Conservation (phyloP, 306 rosid genomes). For the Pyrus betulifolia region DNA sequence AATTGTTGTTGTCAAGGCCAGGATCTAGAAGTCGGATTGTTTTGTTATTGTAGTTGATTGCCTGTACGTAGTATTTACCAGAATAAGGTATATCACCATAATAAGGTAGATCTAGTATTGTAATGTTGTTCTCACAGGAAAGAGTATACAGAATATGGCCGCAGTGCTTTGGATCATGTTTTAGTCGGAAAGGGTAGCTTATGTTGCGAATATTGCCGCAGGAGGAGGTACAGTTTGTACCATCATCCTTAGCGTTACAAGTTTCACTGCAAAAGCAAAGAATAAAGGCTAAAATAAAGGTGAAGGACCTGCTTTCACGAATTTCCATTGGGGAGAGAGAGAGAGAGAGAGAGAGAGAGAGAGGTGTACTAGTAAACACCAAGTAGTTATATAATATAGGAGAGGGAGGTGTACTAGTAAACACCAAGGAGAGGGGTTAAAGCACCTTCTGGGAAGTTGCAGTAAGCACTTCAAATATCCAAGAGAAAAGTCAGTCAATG, state of each 20-base stretch:
- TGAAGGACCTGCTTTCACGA: background rate
- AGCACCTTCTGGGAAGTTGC: too few relatives aligned
- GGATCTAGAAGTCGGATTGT: slow-evolving; percentile 23
- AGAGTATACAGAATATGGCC: background rate
- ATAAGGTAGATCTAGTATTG: background rate
- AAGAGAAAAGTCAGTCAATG: too few relatives aligned
- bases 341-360: background rate
- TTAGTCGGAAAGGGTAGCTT: too few relatives aligned
- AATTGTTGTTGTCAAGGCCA: background rate
- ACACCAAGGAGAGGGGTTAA: too few relatives aligned
- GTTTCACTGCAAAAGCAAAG: background rate
- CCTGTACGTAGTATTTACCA: background rate
- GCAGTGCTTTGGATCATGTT: too few relatives aligned
- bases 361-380: too few relatives aligned
- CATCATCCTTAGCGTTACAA: too few relatives aligned
- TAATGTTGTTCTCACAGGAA: slow-evolving; percentile 13
- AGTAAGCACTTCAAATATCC: too few relatives aligned
- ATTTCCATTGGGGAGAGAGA: background rate
- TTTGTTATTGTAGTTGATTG: background rate
- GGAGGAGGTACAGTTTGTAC: too few relatives aligned
- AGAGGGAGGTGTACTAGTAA: too few relatives aligned
- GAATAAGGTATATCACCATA: background rate
- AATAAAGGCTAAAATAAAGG: background rate
- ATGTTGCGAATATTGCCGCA: too few relatives aligned
- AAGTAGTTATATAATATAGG: too few relatives aligned